phyloP scores from a whole-genome alignment of 768 basidiomycete genomes.

The Kwoniella dejecticola region DNA sequence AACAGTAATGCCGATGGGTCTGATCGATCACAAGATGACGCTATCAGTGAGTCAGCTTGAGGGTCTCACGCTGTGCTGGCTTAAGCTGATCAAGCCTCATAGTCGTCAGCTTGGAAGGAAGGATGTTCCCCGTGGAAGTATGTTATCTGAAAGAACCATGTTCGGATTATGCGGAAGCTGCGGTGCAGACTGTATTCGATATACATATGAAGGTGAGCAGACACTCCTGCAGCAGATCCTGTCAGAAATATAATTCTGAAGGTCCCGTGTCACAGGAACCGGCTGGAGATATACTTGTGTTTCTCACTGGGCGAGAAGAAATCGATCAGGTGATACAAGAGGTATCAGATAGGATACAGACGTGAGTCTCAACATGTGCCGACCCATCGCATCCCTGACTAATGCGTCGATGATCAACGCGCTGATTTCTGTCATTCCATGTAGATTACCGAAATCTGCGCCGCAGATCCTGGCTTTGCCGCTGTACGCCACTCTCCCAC shows the following conservation, averaged over 20 bases:
- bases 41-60: constrained; percentile 59
- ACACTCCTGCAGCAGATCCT: no score
- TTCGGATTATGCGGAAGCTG: constrained; percentile 82
- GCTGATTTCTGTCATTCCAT: no score
- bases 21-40: constrained; percentile 62
- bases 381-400: no score
- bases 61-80: neutral
- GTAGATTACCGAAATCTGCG: constrained; percentile 60
- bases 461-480: constrained; percentile 69
- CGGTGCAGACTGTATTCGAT: constrained; percentile 90
- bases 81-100: neutral
- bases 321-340: constrained; percentile 85
- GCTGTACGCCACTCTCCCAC: constrained; percentile 84
- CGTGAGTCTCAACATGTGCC: constrained; percentile 58
- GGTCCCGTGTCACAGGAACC: constrained; percentile 64
- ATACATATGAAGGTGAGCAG: constrained; percentile 81
- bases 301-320: constrained; percentile 93
- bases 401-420: no score
- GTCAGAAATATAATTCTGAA: no score
- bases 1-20: constrained; percentile 61
- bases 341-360: constrained; percentile 73
- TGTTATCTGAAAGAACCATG: constrained; percentile 75
- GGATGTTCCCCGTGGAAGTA: constrained; percentile 92
- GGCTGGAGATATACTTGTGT: constrained; percentile 86
- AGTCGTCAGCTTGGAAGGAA: constrained; percentile 85